Evolutionary conservation across 495 filamentous ascomycete genomes (phyloP).

Genomic region (Penicillium cosmopolitanum): DNA sequence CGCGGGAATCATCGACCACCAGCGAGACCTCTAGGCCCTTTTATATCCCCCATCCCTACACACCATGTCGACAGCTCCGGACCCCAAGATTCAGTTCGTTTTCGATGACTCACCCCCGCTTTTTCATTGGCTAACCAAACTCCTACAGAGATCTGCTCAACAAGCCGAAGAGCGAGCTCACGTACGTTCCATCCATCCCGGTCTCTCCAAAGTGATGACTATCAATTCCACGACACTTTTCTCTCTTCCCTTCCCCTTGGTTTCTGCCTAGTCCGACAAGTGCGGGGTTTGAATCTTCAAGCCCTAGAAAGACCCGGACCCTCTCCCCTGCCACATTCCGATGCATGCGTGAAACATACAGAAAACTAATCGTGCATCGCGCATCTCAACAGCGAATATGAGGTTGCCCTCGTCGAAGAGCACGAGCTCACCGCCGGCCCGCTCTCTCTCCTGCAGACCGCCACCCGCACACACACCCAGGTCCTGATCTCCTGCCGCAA

Average conservation of each 20-base stretch:
- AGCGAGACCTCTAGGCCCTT: conserved; percentile 22
- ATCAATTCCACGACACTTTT: conserved; percentile 10
- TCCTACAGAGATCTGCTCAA: conserved; percentile 70
- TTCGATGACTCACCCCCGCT: conserved; percentile 23
- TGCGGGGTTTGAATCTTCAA: conserved; percentile 11
- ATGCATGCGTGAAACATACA: conserved; percentile 30
- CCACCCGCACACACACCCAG: conserved; percentile 83
- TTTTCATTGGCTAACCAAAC: conserved; percentile 17
- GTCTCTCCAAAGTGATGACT: neutral
- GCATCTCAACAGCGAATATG: conserved; percentile 69
- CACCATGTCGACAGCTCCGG: conserved; percentile 62
- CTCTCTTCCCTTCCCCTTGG: neutral
- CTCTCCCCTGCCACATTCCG: conserved; percentile 22
- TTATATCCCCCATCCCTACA: conserved; percentile 30
- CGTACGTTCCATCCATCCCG: conserved; percentile 54
- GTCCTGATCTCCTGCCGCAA: conserved; percentile 90
- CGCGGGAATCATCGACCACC: conserved; percentile 6
- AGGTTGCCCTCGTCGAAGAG: conserved; percentile 84
- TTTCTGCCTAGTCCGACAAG: conserved; percentile 16
- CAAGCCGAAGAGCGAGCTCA: conserved; percentile 80
- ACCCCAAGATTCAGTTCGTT: conserved; percentile 77
- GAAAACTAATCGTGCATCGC: conserved; percentile 29
- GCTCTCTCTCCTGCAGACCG: conserved; percentile 90
- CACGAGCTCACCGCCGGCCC: conserved; percentile 88
- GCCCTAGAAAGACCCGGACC: conserved; percentile 5